Evolutionary conservation across 1,284 basidiomycete species (phyloP).

Genomic region (Boletus holoroseus): DNA sequence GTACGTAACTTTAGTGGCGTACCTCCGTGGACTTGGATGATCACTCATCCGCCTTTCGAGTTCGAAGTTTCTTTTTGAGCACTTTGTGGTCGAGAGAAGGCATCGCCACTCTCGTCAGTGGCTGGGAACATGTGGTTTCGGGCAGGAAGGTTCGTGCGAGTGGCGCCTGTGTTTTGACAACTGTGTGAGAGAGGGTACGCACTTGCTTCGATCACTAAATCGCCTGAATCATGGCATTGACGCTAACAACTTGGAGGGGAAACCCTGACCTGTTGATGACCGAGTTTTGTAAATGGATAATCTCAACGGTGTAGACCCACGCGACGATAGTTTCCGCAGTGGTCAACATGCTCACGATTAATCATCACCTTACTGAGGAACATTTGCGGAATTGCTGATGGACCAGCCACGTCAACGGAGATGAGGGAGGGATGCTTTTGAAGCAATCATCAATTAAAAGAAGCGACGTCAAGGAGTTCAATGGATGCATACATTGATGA

Average conservation of each 20-base stretch:
- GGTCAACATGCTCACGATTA: neutral
- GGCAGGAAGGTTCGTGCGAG: constrained; percentile 16
- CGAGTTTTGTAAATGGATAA: neutral
- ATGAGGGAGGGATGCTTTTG: constrained; percentile 16
- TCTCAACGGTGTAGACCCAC: neutral
- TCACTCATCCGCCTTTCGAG: neutral
- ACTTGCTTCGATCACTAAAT: constrained; percentile 4
- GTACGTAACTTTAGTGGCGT: constrained; percentile 24
- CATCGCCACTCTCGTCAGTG: constrained; percentile 17
- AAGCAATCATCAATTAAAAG: constrained; percentile 17
- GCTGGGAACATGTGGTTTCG: constrained; percentile 25
- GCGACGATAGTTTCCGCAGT: neutral
- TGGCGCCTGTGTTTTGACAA: constrained; percentile 18
- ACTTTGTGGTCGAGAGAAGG: constrained; percentile 14
- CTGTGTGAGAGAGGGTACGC: neutral
- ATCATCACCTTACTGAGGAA: neutral
- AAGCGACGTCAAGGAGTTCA: constrained; percentile 12
- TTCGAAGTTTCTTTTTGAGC: neutral
- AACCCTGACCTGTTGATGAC: constrained; percentile 1
- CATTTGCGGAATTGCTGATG: neutral
- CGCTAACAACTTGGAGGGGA: constrained; percentile 9
- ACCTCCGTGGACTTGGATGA: constrained; percentile 15
- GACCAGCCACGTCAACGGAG: constrained; percentile 17
- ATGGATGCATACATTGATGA: constrained; percentile 12
- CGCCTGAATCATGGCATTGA: constrained; percentile 5